phyloP scores from a whole-genome alignment of 495 filamentous ascomycete genomes.

The Endocarpon pusillum region DNA sequence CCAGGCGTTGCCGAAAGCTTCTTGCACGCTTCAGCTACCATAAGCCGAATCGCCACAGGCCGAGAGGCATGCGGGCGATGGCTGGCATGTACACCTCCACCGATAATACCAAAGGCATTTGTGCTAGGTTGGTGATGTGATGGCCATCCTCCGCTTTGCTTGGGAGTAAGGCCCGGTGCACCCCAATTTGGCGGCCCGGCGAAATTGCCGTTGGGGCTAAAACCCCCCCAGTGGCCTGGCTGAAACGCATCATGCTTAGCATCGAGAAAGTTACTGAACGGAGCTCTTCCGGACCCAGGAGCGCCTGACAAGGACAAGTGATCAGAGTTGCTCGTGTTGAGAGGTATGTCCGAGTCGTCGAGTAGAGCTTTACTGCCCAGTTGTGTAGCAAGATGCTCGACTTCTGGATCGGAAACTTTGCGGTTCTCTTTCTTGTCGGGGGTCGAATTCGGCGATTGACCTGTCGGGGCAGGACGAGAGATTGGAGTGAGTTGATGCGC shows the following conservation, averaged over 20 bases:
- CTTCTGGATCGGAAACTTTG: conserved; percentile 22
- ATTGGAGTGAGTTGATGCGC: conserved; percentile 48
- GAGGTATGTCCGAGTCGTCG: conserved; percentile 52
- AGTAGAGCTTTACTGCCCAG: conserved; percentile 91
- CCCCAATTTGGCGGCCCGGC: conserved; percentile 6
- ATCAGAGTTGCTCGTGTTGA: conserved; percentile 24
- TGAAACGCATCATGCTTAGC: not conserved
- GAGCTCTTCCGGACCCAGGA: conserved; percentile 15
- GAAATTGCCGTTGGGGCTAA: conserved; percentile 9
- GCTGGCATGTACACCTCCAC: conserved; percentile 5
- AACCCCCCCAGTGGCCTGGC: conserved; percentile 4
- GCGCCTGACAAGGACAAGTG: conserved; percentile 24
- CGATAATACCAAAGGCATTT: conserved; percentile 32
- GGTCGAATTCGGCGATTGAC: conserved; percentile 66
- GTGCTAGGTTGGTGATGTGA: conserved; percentile 9
- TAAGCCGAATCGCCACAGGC: conserved; percentile 36
- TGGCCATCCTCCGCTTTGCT: conserved; percentile 30
- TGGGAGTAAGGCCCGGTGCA: too few relatives aligned
- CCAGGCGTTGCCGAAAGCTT: conserved; percentile 27
- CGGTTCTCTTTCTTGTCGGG: conserved; percentile 31
- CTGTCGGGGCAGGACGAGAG: conserved; percentile 69
- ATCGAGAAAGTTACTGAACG: conserved; percentile 1
- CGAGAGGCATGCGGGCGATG: conserved; percentile 32
- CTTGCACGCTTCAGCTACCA: conserved; percentile 44
- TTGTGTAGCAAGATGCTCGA: conserved; percentile 63